Conservation (phyloP, 768 basidiomycete genomes). For the Pisolithus sp. region DNA sequence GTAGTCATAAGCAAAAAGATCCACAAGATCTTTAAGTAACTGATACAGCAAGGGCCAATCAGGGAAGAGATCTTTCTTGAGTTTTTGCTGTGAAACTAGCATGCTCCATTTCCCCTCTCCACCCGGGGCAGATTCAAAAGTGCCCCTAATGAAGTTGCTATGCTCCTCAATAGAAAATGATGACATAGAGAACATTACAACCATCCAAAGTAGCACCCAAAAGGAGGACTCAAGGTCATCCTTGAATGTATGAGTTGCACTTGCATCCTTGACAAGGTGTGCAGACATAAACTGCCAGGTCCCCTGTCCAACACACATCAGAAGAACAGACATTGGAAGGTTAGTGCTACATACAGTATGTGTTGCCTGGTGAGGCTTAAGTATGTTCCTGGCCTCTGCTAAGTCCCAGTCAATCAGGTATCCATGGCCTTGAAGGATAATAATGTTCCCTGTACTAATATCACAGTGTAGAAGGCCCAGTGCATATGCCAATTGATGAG, state of each 20-base stretch:
- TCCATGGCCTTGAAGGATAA: constrained; percentile 4
- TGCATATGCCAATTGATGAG: background rate
- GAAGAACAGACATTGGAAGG: background rate
- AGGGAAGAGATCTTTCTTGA: background rate
- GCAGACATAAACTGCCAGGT: constrained; percentile 30
- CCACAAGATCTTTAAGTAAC: background rate
- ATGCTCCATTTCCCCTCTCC: background rate
- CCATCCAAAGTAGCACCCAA: constrained; percentile 13
- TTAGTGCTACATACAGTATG: constrained; percentile 1
- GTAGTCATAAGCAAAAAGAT: background rate
- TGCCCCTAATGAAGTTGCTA: background rate
- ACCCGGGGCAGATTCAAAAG: background rate
- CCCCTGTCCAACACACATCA: constrained; percentile 13
- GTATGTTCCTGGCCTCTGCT: background rate
- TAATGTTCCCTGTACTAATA: constrained; percentile 20
- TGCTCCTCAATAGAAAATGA: background rate
- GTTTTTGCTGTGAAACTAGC: background rate
- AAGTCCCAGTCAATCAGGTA: constrained; percentile 25
- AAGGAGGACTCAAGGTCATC: constrained; percentile 30
- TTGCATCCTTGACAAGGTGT: constrained; percentile 10
- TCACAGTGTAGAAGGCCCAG: constrained; percentile 16
- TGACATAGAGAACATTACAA: constrained; percentile 2
- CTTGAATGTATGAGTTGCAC: constrained; percentile 14
- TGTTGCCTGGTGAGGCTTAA: background rate
- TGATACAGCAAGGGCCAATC: background rate